A percentile compares a stretch with the other conserved stretches of the same genome.
phyloP scores from a whole-genome alignment of 345 rosid species.

The Microthlaspi erraticum region DNA sequence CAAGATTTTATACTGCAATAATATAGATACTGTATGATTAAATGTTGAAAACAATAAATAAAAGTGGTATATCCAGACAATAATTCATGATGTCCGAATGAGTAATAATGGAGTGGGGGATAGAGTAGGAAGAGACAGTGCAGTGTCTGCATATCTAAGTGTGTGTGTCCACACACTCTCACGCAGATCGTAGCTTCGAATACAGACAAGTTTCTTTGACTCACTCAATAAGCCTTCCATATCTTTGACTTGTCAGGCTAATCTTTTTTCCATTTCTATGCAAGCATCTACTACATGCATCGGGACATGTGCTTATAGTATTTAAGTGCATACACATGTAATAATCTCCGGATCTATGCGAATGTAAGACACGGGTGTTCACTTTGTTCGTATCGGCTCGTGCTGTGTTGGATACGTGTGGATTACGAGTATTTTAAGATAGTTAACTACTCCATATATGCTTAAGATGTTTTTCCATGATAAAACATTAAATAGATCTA shows the following conservation, averaged over 20 bases:
- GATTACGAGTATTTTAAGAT: background rate
- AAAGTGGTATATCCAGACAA: background rate
- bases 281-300: conserved; percentile 8
- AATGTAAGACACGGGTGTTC: conserved; percentile 14
- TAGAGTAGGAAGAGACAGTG: conserved; percentile 29
- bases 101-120: conserved; percentile 16
- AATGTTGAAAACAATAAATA: background rate
- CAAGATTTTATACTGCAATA: too few species aligned
- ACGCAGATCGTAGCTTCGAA: conserved; percentile 17
- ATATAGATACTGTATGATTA: background rate
- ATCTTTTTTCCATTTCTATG: conserved; percentile 8
- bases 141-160: conserved; percentile 10
- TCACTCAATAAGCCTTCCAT: conserved; percentile 1
- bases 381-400: background rate
- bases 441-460: background rate
- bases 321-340: conserved; percentile 11
- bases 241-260: conserved; percentile 30
- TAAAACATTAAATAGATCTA: background rate
- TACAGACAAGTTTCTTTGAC: conserved; percentile 13
- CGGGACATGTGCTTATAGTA: background rate
- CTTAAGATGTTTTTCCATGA: background rate
- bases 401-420: conserved; percentile 3
- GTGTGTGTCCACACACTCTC: conserved; percentile 37
- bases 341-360: conserved; percentile 8
- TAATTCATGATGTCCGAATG: conserved; percentile 5